These are phyloP conservation scores for Wickerhamomyces bovis DNA, from an alignment of 805 yeast genomes.

Conservation along the genomic window DNA sequence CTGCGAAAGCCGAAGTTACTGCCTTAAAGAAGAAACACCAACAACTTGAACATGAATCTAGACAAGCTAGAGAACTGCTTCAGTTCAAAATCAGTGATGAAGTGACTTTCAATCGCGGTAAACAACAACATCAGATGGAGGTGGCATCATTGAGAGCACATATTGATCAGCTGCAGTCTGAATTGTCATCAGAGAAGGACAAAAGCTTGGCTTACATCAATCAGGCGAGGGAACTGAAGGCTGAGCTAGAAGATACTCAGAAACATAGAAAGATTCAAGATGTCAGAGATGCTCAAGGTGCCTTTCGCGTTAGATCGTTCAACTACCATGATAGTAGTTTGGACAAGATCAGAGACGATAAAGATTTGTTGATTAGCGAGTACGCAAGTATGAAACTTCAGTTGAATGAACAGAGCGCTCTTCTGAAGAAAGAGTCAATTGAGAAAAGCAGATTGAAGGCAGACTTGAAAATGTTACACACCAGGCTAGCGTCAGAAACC, in stretches of 20 bases:
- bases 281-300: conserved; percentile 19
- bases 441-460: conserved; percentile 42
- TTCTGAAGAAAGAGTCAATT: conserved; percentile 39
- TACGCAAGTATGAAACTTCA: conserved; percentile 43
- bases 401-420: conserved; percentile 46
- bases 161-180: conserved; percentile 9
- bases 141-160: conserved; percentile 32
- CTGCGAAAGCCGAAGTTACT: conserved; percentile 22
- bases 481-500: conserved; percentile 59
- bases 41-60: conserved; percentile 41
- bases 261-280: conserved; percentile 19
- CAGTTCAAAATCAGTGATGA: conserved; percentile 39
- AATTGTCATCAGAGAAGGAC: conserved; percentile 26
- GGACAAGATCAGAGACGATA: conserved; percentile 21
- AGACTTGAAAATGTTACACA: conserved; percentile 54
- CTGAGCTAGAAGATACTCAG: conserved; percentile 28
- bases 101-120: conserved; percentile 38
- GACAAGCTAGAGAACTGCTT: conserved; percentile 34
- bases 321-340: conserved; percentile 17
- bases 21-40: conserved; percentile 23
- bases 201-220: conserved; percentile 25
- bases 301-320: conserved; percentile 20
- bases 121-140: conserved; percentile 36
- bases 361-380: conserved; percentile 29
- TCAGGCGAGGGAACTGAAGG: conserved; percentile 21